phyloP scores from a whole-genome alignment of 805 yeast species.

The Saccharomycopsis microspora region DNA sequence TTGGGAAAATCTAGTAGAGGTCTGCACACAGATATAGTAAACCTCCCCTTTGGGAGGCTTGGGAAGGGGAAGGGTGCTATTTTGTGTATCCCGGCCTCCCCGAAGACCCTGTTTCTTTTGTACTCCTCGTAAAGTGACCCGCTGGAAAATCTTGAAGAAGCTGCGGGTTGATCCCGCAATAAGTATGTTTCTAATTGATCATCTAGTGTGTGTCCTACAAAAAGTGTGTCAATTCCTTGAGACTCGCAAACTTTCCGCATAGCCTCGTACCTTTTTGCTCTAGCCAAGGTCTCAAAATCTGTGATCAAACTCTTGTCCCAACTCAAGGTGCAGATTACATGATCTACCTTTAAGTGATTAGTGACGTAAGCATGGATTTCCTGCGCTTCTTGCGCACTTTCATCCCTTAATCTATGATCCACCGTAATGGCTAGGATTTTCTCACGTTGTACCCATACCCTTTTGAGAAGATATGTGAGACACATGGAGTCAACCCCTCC shows the following conservation, averaged over 20 bases:
- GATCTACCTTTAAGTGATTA: background rate
- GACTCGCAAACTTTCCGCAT: conserved; percentile 21
- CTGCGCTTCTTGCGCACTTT: conserved; percentile 25
- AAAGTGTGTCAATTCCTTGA: conserved; percentile 18
- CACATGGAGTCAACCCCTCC: conserved; percentile 41
- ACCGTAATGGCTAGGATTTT: conserved; percentile 29
- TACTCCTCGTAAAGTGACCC: background rate
- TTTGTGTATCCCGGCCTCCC: background rate
- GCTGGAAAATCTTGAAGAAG: background rate
- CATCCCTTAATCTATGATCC: conserved; percentile 28
- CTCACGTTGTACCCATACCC: conserved; percentile 19
- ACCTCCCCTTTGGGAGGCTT: background rate
- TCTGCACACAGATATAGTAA: conserved; percentile 18
- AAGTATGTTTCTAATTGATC: conserved; percentile 33
- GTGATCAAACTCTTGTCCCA: conserved; percentile 21
- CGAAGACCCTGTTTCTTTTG: conserved; percentile 17
- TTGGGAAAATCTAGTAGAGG: conserved; percentile 28
- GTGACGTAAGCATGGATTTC: conserved; percentile 19
- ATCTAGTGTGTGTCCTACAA: conserved; percentile 31
- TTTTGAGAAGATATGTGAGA: conserved; percentile 24
- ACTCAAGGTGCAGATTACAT: conserved; percentile 18
- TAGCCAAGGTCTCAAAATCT: conserved; percentile 33
- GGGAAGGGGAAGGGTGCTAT: background rate
- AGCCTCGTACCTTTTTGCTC: conserved; percentile 25
- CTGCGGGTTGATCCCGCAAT: conserved; percentile 26